Base-by-base conservation (phyloP, 345 rosid species). In the Microthlaspi erraticum region DNA sequence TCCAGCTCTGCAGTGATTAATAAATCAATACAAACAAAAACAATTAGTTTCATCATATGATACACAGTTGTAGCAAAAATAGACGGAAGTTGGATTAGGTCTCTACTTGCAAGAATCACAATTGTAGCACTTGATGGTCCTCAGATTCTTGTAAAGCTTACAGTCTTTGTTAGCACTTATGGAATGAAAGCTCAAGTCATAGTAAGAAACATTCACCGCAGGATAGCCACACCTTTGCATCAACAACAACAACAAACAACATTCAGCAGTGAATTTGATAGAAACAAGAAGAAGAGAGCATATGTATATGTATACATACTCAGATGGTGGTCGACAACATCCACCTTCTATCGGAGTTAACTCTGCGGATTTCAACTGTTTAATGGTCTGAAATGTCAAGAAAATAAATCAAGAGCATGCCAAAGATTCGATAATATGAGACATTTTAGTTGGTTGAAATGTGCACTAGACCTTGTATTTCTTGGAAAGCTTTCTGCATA, bases 51-150 rank as follows among this genome's bases (percentile, higher is more conserved):
- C 57, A 49, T 36, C 48, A 32, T 41, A 29, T 10, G 43, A 51
- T 19, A 60, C 26, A 58, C 7, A 48, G 51, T 50, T 50, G 33
- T 14, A 37, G 29, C 7, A 54, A 2, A 71, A 68, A 0, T 34
- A 68, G 42, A n/a, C n/a, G 23, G 44, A 56, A 59, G 54, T 45
- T 66, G 44, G 44, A 34, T 43, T 45, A 34, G 64, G 23, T 64
- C 79, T 64, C 78, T 86, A 93, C 98, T 88, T 93, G 98, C 98
- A 93, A 73, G 98, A 88, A 71, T 90, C 87, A 49, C 98, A 93
- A 20, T 85, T 86, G 84, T 90, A 93, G 83, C 97, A 93, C 77
- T 88, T 93, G 82, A 81, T 72, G 6, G 83, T 45, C 65, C 79
- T 81, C 17, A 84, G 52, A 58, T 93, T 93, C 70, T 83, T 88